These are phyloP conservation scores for Lasiodiplodia theobromae DNA, from an alignment of 2,329 filamentous ascomycete species.

Conservation along the genomic window DNA sequence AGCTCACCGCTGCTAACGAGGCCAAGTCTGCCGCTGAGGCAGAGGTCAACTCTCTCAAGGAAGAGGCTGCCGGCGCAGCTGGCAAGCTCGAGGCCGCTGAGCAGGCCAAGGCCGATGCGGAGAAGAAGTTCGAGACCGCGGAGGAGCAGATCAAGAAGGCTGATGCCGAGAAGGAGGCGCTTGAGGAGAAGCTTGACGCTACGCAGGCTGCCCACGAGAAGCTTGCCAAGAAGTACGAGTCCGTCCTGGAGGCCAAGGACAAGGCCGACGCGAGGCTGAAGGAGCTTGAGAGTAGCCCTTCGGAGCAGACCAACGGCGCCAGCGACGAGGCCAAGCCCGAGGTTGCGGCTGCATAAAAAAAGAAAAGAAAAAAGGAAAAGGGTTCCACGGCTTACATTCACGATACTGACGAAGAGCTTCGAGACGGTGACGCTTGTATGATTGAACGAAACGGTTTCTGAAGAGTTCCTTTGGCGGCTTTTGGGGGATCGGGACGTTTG, in stretches of 20 bases:
- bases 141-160: conserved; percentile 38
- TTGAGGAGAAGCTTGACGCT: conserved; percentile 25
- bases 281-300: conserved; percentile 18
- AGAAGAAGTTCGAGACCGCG: conserved; percentile 15
- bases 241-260: conserved; percentile 35
- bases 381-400: neutral
- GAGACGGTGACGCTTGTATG: conserved; percentile 23
- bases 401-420: conserved; percentile 8
- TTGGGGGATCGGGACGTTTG: conserved; percentile 21
- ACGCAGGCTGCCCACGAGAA: conserved; percentile 36
- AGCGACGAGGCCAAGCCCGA: neutral
- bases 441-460: conserved; percentile 26
- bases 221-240: conserved; percentile 36
- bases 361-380: neutral
- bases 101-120: conserved; percentile 12
- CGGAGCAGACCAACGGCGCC: conserved; percentile 21
- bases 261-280: conserved; percentile 19
- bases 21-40: conserved; percentile 17
- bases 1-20: conserved; percentile 15
- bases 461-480: conserved; percentile 21
- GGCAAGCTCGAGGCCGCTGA: conserved; percentile 7
- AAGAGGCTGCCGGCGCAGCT: conserved; percentile 1
- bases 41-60: conserved; percentile 13
- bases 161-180: conserved; percentile 34
- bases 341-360: conserved; percentile 12